A percentile compares a stretch with the other conserved stretches of the same genome.
phyloP scores from a whole-genome alignment of 2,329 filamentous ascomycete genomes.

The Aureobasidium uvarum region DNA sequence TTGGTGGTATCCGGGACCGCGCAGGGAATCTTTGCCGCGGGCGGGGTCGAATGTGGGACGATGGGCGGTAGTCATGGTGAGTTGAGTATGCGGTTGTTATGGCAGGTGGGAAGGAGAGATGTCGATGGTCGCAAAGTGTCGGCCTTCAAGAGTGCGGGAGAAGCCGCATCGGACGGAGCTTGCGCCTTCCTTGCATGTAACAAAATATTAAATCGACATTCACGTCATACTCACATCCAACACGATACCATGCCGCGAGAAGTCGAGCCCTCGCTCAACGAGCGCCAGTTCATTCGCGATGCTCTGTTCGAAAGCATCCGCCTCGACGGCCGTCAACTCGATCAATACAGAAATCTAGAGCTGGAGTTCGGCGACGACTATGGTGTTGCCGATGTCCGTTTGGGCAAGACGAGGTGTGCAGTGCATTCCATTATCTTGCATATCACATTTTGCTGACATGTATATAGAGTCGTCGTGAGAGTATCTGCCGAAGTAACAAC shows the following conservation, averaged over 20 bases:
- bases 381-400: constrained; percentile 79
- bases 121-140: neutral
- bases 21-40: constrained; percentile 88
- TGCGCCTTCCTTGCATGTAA: neutral
- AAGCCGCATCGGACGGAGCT: constrained; percentile 6
- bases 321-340: constrained; percentile 76
- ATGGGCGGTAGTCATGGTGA: constrained; percentile 57
- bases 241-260: constrained; percentile 72
- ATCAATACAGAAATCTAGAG: constrained; percentile 74
- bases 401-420: constrained; percentile 83
- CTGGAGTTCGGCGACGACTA: constrained; percentile 87
- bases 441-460: constrained; percentile 30
- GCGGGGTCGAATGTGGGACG: constrained; percentile 97
- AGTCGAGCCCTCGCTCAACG: constrained; percentile 83
- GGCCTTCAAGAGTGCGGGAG: neutral
- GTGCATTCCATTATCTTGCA: neutral
- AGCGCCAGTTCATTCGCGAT: constrained; percentile 80
- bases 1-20: constrained; percentile 93
- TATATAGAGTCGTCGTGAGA: constrained; percentile 70
- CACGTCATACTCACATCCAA: constrained; percentile 6
- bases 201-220: constrained; percentile 4
- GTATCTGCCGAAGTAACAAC: constrained; percentile 86
- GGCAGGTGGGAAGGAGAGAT: neutral
- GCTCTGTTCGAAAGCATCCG: constrained; percentile 78
- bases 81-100: neutral